Base-by-base conservation (phyloP, 1,139 yeast genomes). In the Geotrichum candidum region DNA sequence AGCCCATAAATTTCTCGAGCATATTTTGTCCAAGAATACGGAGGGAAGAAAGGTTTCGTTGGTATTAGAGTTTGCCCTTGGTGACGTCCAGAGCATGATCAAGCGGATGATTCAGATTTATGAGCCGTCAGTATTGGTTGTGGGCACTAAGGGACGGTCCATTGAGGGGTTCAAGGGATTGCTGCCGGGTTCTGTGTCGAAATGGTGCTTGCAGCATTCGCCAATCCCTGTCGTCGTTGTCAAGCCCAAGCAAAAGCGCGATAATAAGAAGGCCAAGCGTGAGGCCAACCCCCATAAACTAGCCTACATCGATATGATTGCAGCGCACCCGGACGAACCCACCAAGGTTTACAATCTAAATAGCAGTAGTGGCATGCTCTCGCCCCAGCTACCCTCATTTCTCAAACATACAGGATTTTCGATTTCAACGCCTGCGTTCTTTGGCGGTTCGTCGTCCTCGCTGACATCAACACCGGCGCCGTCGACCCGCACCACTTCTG, bases 171-270 rank as follows among this genome's bases (percentile, higher is more conserved):
- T 83, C 60, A 80, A 78, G 53, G 79, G 82, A 51, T 76, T 81
- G 15, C 74, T 85, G 54, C 77, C 78, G 0, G 77, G 78, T 4
- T 73, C 77, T 1, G 70, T 76, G 7, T 84, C 88, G 5, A 85
- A 85, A 70, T 82, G 84, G 71, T 86, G 87, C 67, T 74, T 87
- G 53, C 87, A 85, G 69, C 85, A 82, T 69, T 86, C 89, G 0
- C 80, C 84, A 25, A 84, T 87, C 0, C 91, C 91, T 0, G 90
- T 86, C 3, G 80, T 86, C 56, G 83, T 86, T 11, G 88, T 87
- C 10, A 84, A 85, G 64, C 88, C 89, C 0, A 74, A 75, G 25
- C 81, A 82, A 67, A 78, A 78, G 59, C 69, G 77, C 1, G 71
- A 69, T 54, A 70, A 71, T 63, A 69, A 68, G 54, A 72, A 70